Base-by-base conservation (phyloP, 306 rosid species). In the Acmispon strigosus region DNA sequence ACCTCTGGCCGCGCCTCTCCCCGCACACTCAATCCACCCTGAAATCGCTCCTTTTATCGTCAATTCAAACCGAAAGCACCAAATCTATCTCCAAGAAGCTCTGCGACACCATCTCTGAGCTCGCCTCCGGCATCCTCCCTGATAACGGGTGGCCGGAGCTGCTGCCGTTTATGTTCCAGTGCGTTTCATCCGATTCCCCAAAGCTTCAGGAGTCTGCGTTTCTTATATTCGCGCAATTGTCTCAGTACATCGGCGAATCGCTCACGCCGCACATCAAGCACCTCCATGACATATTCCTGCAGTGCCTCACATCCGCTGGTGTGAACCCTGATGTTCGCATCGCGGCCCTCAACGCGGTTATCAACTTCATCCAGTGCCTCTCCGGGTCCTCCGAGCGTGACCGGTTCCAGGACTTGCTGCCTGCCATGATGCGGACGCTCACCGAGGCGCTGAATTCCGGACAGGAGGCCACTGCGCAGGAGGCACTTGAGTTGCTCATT, bases 391-490 rank as follows among this genome's bases (percentile, higher is more conserved):
- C 81, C 1, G 95, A 94, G 17, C 84, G 98, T 0, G 98, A 94
- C 10, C 70, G 98, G 78, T 94, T 91, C 62, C 98, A 94, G 89
- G 98, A 94, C 75, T 69, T 94, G 74, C 27, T 94, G 70, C 98
- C 96, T 0, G 96, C 96, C 0, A 94, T 94, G 97, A 94, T 91
- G 97, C 51, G 86, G 18, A 94, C 98, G 0, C 19, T 94, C 75
- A 94, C 89, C 0, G 96, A 94, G 84, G 86, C 98, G 0, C 71
- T 94, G 81, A 91, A 89, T 79, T 82, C 74, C 0, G 98, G 96
- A 6, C 93, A 94, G 70, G 98, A 94, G 79, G 91, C 89, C 6
- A 90, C 96, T 0, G 98, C 97, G 0, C 98, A 94, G 80, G 98
- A 91, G 81, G 98, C 96, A 0, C 84, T 94, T 2, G 97, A 94